Evolutionary conservation across 2,329 filamentous ascomycete genomes (phyloP), one percentile per base, ranked within the genome.

Genomic region (Diaporthe sp.): DNA sequence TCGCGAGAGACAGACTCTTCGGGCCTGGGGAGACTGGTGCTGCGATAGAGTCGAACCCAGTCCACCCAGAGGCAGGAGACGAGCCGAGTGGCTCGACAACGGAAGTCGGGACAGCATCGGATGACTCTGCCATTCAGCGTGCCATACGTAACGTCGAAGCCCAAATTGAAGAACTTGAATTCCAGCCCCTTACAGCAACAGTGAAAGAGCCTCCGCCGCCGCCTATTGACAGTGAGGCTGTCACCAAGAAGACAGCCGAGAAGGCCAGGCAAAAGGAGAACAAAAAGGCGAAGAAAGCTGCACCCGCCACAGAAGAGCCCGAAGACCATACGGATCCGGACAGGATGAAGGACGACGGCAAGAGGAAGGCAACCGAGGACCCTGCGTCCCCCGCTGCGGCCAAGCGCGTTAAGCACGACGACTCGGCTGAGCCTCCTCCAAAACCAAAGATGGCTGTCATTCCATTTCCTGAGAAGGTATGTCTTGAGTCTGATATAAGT

Each of bases 391-490:
- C 90, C 28, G 88, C 89, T 67, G 89, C 91, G 68, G 84, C 88
- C 25, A 96, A 96, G 85, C 90, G 93, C 79, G 82, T 91, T 55
- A 94, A 94, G 84, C 87, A 88, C 75, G 83, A 84, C 74, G 83
- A 86, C 68, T 84, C 84, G 6, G 80, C 82, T 63, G 85, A 90
- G 79, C 83, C 85, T 10, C 86, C 88, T 22, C 90, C 90, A 80
- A 89, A 89, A 76, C 83, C 86, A 9, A 88, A 90, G 79, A 92
- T 92, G 79, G 90, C 92, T 7, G 79, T 81, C 25, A 95, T 97
- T 49, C 94, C 94, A 2, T 98, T 97, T 81, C 95, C 95, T 1
- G 95, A 98, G 85, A 98, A 97, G 89, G 93, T 94, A 82, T 77
- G 85, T 74, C 12, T 42, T 20, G 34, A 55, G 22, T 28, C 22